Evolutionary conservation across 208 protist genomes (phyloP), one percentile per base, ranked within the genome.

Genomic region (Strigomonas galati): DNA sequence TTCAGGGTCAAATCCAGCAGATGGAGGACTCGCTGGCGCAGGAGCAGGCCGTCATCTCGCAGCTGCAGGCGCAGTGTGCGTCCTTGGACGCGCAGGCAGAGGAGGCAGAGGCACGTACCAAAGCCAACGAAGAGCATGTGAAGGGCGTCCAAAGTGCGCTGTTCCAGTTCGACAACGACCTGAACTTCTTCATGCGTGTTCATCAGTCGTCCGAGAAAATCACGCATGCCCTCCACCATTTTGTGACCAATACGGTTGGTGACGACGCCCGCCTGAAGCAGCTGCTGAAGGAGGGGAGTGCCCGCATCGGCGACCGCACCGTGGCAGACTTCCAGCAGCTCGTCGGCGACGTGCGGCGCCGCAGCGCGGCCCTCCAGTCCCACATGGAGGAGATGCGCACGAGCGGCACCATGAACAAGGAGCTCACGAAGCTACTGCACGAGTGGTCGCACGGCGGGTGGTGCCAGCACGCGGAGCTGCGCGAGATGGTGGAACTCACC

Each of bases 71-170:
- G 19, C 73, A 82, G 51, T 81, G 84, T 30, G 74, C 79, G 27
- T 40, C 59, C 0, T 46, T 92, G 53, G 82, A 92, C 46, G 85
- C 85, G 15, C 59, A 66, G 40, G 78, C 81, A 32, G 77, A 89
- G 61, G 67, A 80, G 57, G 86, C 87, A 60, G 81, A 87, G 62
- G 62, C 70, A 31, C 72, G 79, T 14, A 63, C 74, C 0, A 72
- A 74, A 27, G 75, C 81, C 53, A 77, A 83, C 14, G 81, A 87
- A 30, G 58, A 23, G n/a, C 64, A 79, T 10, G 67, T 92, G 46
- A 58, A 73, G 2, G 56, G 71, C 23, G 66, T 92, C 5, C 82
- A 89, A 62, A 65, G 65, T 15, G 67, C 75, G 24, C 76, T 92
- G 24, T 65, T 77, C 27, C 63, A 84, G 52, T 66, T 87, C 35